Base-by-base conservation (phyloP, 148 eudicot genomes). In the Diospyros kaki region DNA sequence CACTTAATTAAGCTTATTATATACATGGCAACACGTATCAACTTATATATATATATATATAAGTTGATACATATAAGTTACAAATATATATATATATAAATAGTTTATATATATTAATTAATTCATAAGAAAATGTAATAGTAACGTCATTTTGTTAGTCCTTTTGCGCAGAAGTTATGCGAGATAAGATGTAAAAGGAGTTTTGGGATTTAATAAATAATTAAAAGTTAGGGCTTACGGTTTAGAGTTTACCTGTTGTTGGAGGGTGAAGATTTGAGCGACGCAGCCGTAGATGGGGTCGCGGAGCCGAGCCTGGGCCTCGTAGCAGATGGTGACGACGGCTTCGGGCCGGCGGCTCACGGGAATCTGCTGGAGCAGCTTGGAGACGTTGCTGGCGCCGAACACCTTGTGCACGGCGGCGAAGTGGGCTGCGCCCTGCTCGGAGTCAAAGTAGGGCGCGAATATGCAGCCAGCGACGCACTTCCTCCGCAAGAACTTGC, bases 331-430 rank as follows among this genome's bases (percentile, higher is more conserved):
- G 38, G 97, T 92, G 3, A 91, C 97, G 58, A 95, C 99, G 17
- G 97, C 96, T 52, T 95, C 99, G 50, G 85, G 89, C 58, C 99
- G 80, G 73, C 84, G 87, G 52, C 82, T 87, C 0, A 77, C 78
- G 6, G 99, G 97, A 2, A 95, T 90, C 56, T 95, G 92, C 2
- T 75, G 81, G 9, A 95, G 86, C 38, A 95, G 82, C 79, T 95
- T 95, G 0, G 97, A 92, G 9, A 92, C 96, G 44, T 94, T 95
- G 58, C 98, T 95, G 0, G 98, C 98, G 15, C 98, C 98, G 67
- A 95, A 95, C 68, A 95, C 98, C 86, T 90, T 92, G 64, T 95
- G 98, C 38, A 95, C 98, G 43, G 98, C 97, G 5, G 98, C 98
- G 53, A 95, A 95, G 61, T 92, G 97, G 1, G 97, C 90, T 0